A percentile compares a stretch with the other conserved stretches of the same genome.
Evolutionary conservation across 1,284 basidiomycete genomes (phyloP).

Genomic region (Neolentinus lepideus): DNA sequence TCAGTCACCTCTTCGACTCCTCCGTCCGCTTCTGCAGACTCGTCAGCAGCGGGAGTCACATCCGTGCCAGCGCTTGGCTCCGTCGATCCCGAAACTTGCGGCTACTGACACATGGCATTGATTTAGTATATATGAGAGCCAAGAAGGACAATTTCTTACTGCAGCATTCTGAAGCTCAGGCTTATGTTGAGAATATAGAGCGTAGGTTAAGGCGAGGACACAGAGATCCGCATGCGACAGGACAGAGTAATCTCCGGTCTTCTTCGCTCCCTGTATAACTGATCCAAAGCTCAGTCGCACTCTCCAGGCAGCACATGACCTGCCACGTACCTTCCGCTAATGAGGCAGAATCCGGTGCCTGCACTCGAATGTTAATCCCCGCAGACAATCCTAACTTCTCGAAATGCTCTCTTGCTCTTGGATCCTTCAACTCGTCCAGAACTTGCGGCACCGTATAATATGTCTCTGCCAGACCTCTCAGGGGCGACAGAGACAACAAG

Average conservation of each 20-base stretch:
- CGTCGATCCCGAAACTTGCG: neutral
- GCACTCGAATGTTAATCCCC: conserved; percentile 72
- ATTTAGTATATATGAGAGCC: neutral
- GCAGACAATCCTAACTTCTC: conserved; percentile 66
- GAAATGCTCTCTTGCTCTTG: conserved; percentile 79
- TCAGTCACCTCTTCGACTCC: neutral
- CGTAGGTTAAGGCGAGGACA: conserved; percentile 86
- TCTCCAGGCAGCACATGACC: neutral
- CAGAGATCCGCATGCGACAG: conserved; percentile 89
- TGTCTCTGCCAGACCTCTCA: conserved; percentile 75
- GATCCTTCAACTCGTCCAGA: conserved; percentile 83
- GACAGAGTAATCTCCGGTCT: conserved; percentile 94
- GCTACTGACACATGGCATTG: neutral
- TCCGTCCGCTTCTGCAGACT: neutral
- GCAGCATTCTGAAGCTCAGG: conserved; percentile 5
- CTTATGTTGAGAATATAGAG: conserved; percentile 55
- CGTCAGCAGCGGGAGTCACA: neutral
- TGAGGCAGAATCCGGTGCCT: conserved; percentile 66
- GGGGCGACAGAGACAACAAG: conserved; percentile 77
- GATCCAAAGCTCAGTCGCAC: neutral
- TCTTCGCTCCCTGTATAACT: conserved; percentile 91
- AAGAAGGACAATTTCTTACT: conserved; percentile 7
- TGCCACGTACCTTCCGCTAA: conserved; percentile 66
- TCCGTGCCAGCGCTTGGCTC: neutral
- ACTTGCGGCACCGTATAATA: conserved; percentile 89